phyloP scores from a whole-genome alignment of 495 filamentous ascomycete species.

The Xylaria flabelliformis region DNA sequence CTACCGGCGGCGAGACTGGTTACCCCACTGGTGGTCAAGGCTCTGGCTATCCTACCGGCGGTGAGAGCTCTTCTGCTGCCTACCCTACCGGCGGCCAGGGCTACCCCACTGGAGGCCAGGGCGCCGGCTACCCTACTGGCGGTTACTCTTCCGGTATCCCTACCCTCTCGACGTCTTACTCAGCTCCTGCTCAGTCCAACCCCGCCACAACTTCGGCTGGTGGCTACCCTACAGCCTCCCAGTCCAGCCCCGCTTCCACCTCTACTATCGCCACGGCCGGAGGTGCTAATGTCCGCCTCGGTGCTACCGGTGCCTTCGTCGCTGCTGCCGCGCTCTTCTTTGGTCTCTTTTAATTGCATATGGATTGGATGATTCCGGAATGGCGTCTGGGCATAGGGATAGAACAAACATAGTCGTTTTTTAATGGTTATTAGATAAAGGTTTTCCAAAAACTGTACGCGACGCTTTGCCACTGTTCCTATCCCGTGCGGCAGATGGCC shows the following conservation, averaged over 20 bases:
- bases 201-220: conserved; percentile 16
- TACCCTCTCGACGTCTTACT: conserved; percentile 31
- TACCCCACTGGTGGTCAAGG: conserved; percentile 11
- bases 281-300: conserved; percentile 29
- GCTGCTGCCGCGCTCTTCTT: conserved; percentile 36
- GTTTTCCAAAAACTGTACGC: neutral
- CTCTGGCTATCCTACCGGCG: neutral
- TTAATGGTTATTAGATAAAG: conserved; percentile 14
- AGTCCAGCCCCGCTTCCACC: conserved; percentile 17
- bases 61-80: neutral
- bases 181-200: conserved; percentile 2
- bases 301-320: conserved; percentile 33
- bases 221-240: conserved; percentile 9
- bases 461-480: neutral
- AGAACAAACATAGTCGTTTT: conserved; percentile 9
- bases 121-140: conserved; percentile 14
- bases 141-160: conserved; percentile 4
- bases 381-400: conserved; percentile 24
- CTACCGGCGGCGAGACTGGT: neutral
- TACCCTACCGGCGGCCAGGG: conserved; percentile 5
- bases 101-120: conserved; percentile 14
- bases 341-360: conserved; percentile 36
- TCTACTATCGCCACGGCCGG: conserved; percentile 34
- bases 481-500: conserved; percentile 13
- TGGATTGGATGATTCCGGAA: conserved; percentile 7